These are phyloP conservation scores for Musa acuminata DNA, from an alignment of 176 grass and related monocot genomes.

Conservation along the genomic window DNA sequence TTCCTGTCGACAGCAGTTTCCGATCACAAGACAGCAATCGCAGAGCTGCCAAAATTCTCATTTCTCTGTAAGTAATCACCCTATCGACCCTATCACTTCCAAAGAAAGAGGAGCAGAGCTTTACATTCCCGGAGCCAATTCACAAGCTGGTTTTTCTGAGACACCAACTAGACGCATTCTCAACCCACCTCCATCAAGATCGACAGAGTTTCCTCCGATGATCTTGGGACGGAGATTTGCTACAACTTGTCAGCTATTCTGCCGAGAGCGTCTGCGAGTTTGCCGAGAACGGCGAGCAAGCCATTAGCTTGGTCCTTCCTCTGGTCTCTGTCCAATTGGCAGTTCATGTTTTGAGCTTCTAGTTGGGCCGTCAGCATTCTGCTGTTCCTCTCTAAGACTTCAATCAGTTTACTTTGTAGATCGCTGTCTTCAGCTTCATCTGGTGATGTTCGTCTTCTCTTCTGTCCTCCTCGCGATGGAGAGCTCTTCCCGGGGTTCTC, in stretches of 20 bases:
- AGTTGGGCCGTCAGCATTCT: slow-evolving; percentile 49
- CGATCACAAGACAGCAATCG: background rate
- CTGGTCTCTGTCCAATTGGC: slow-evolving; percentile 71
- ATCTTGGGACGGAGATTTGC: slow-evolving; percentile 3
- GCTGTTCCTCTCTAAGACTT: slow-evolving; percentile 67
- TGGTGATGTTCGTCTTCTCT: slow-evolving; percentile 35
- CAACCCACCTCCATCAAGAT: background rate
- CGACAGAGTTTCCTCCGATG: background rate
- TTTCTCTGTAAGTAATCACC: background rate
- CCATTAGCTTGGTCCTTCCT: slow-evolving; percentile 60
- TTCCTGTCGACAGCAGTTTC: background rate
- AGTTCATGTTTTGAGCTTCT: slow-evolving; percentile 65
- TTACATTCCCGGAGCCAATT: background rate
- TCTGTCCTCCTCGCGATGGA: slow-evolving; percentile 36
- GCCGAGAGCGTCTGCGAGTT: slow-evolving; percentile 72
- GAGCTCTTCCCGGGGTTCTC: slow-evolving; percentile 24
- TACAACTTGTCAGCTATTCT: slow-evolving; percentile 95
- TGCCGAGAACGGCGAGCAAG: slow-evolving; percentile 62
- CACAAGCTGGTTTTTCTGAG: background rate
- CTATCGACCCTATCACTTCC: background rate
- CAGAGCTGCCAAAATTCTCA: background rate
- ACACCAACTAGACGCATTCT: too few relatives aligned
- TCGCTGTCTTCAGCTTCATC: slow-evolving; percentile 20
- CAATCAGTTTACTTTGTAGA: slow-evolving; percentile 41
- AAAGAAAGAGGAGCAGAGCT: background rate